Percentiles rank a stretch among this genome's conserved stretches.
phyloP scores from a whole-genome alignment of 2,329 filamentous ascomycete genomes.

The Gaeumannomyces sp. region DNA sequence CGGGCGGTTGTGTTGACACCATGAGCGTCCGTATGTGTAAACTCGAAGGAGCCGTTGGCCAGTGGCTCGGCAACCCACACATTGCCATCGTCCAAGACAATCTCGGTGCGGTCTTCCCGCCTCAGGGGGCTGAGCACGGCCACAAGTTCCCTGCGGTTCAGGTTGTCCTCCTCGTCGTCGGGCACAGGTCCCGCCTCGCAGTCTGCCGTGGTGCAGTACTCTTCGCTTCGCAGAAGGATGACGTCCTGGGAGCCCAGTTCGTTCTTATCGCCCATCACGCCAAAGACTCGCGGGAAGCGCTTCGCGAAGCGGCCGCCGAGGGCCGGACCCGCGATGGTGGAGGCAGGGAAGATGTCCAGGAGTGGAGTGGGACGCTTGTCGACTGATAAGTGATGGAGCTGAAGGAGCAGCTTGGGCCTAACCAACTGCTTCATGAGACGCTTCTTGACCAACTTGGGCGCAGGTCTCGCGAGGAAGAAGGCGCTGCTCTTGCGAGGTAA shows the following conservation, averaged over 20 bases:
- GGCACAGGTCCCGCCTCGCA: conserved; percentile 18
- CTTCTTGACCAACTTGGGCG: conserved; percentile 54
- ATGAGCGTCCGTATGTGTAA: conserved; percentile 51
- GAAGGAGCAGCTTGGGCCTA: conserved; percentile 62
- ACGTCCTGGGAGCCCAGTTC: conserved; percentile 62
- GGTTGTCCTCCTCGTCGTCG: conserved; percentile 34
- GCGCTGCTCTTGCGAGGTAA: conserved; percentile 49
- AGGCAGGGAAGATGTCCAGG: conserved; percentile 68
- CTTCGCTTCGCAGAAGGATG: conserved; percentile 63
- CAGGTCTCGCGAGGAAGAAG: conserved; percentile 63
- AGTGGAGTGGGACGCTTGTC: conserved; percentile 58
- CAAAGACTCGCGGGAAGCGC: conserved; percentile 58
- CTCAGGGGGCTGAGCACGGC: conserved; percentile 61
- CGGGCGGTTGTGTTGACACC: conserved; percentile 56
- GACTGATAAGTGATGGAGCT: conserved; percentile 60
- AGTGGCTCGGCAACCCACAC: conserved; percentile 50
- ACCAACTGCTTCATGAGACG: conserved; percentile 56
- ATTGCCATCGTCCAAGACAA: conserved; percentile 58
- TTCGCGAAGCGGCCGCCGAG: conserved; percentile 40
- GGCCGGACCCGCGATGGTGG: conserved; percentile 46
- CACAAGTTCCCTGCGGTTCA: conserved; percentile 45
- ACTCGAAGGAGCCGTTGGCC: conserved; percentile 58
- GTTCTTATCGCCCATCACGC: conserved; percentile 53
- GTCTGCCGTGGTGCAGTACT: conserved; percentile 42
- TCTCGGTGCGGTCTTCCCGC: conserved; percentile 53